Evolutionary conservation across 192 early-diverging fungal genomes (phyloP), one percentile per base, ranked within the genome.

Genomic region (Coemansia umbellata): DNA sequence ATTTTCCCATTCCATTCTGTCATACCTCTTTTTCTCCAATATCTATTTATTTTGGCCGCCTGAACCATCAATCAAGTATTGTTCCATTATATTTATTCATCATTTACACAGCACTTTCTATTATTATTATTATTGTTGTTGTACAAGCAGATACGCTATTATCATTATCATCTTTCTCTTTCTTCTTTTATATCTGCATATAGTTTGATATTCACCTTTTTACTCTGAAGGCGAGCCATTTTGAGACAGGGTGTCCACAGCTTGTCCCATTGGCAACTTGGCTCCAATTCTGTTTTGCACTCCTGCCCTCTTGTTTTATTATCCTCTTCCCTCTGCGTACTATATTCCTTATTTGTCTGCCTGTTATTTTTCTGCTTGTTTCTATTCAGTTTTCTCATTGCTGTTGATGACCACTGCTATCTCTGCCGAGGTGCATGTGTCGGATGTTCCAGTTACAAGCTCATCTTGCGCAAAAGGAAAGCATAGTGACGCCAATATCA

Each of bases 331-430:
- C 19, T 45, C 37, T 18, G 37, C 49, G 28, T 5, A 19, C 23
- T 31, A 7, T 31, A 10, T 47, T 58, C 19, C 22, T 26, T 47
- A 45, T 44, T 47, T 39, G 22, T 39, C 50, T 23, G 18, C 8
- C 48, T 8, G 26, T 5, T 33, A 1, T 11, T 17, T 27, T 18
- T 30, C 11, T 47, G 8, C n/a, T n/a, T n/a, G n/a, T n/a, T n/a
- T n/a, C n/a, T n/a, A n/a, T n/a, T n/a, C n/a, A n/a, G n/a, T n/a
- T 26, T 28, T 39, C 36, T 35, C 19, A 23, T 50, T 33, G 47
- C 37, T 53, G 43, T 71, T 71, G 45, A 74, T 74, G 70, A 57
- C 59, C 44, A 50, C 70, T 24, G 70, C 63, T 47, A 45, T 63
- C 58, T 65, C 69, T 21, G 33, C 55, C 63, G 54, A 74, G 59